A percentile compares a stretch with the other conserved stretches of the same genome.
phyloP scores from a whole-genome alignment of 176 grass and related monocot species.

The Ananas comosus region DNA sequence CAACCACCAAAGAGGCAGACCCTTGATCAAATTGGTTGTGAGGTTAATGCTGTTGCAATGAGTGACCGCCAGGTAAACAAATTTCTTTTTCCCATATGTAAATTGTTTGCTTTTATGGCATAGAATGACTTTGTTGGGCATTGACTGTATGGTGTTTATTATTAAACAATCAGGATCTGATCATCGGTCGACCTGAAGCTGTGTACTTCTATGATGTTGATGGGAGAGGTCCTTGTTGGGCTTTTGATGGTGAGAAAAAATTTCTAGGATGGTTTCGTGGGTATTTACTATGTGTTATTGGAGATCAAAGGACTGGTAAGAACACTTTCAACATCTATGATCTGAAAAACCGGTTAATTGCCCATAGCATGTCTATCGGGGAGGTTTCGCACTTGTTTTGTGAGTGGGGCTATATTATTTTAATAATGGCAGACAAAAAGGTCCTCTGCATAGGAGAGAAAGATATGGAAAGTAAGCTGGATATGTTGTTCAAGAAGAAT shows the following conservation, averaged over 20 bases:
- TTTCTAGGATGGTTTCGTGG: constrained; percentile 94
- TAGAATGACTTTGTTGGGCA: constrained; percentile 1
- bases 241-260: constrained; percentile 94
- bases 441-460: constrained; percentile 91
- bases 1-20: constrained; percentile 74
- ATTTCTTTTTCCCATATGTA: not conserved
- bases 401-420: constrained; percentile 93
- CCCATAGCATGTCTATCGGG: constrained; percentile 74
- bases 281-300: constrained; percentile 84
- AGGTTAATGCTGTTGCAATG: constrained; percentile 68
- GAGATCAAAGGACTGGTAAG: constrained; percentile 62
- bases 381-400: constrained; percentile 76
- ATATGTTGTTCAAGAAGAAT: constrained; percentile 98
- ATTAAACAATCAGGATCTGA: constrained; percentile 57
- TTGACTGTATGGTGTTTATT: constrained; percentile 11
- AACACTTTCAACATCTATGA: constrained; percentile 83
- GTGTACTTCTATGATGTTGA: constrained; percentile 95
- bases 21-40: constrained; percentile 79
- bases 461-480: constrained; percentile 98
- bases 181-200: constrained; percentile 86
- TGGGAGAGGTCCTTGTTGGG: constrained; percentile 96
- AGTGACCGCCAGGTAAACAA: constrained; percentile 75
- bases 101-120: constrained; percentile 4
- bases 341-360: constrained; percentile 90
- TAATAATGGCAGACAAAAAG: constrained; percentile 82